phyloP scores from a whole-genome alignment of 1,284 basidiomycete species.

The Sporisorium scitamineum region DNA sequence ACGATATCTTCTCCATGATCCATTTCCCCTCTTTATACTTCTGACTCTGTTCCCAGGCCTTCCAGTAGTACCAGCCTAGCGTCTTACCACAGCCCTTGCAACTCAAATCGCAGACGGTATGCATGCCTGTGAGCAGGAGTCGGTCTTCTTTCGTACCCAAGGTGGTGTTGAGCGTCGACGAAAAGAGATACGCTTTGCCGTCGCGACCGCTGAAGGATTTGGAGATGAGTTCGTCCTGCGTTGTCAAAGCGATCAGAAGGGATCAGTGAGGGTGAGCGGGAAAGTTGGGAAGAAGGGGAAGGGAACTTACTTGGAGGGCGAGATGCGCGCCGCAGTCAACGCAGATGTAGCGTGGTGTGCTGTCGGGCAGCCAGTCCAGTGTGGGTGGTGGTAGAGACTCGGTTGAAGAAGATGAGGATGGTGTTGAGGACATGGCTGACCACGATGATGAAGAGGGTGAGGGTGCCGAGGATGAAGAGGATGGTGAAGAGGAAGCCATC shows the following conservation, averaged over 20 bases:
- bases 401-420: not conserved
- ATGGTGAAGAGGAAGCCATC: not conserved
- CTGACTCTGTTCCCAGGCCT: conserved; percentile 81
- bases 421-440: conserved; percentile 1
- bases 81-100: conserved; percentile 82
- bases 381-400: not conserved
- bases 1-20: conserved; percentile 81
- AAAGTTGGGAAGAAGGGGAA: not conserved
- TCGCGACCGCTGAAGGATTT: conserved; percentile 86
- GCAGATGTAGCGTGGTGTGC: conserved; percentile 56
- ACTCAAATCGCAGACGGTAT: conserved; percentile 81
- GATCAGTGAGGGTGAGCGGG: not conserved
- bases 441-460: not conserved
- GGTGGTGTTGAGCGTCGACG: conserved; percentile 81
- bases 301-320: conserved; percentile 51
- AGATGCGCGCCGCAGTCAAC: conserved; percentile 60
- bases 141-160: conserved; percentile 82
- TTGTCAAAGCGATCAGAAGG: not conserved
- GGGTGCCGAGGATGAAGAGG: not conserved
- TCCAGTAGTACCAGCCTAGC: conserved; percentile 86
- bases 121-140: conserved; percentile 81
- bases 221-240: conserved; percentile 84
- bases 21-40: conserved; percentile 86
- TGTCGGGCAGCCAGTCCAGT: conserved; percentile 28
- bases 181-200: conserved; percentile 83